Evolutionary conservation across 2,329 filamentous ascomycete species (phyloP).

Genomic region (Talaromyces sp.): DNA sequence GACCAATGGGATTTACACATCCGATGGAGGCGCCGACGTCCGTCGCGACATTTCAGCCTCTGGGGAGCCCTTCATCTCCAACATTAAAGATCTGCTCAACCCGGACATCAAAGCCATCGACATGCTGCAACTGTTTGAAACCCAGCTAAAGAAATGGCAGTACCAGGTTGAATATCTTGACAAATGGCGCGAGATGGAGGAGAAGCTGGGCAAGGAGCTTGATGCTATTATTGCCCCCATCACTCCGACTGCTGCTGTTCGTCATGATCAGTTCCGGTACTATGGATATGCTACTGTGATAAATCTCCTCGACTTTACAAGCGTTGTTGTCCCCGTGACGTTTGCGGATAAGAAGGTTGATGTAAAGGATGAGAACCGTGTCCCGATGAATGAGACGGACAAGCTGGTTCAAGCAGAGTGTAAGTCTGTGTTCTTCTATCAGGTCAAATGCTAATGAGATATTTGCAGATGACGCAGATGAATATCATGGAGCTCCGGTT

Average conservation of each 20-base stretch:
- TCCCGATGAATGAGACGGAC: constrained; percentile 8
- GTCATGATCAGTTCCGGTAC: constrained; percentile 34
- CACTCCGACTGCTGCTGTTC: constrained; percentile 32
- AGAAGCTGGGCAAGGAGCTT: constrained; percentile 18
- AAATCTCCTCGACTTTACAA: background rate
- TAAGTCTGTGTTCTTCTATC: background rate
- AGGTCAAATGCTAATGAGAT: background rate
- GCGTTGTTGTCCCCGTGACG: background rate
- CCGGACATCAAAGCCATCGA: constrained; percentile 16
- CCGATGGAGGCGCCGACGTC: constrained; percentile 18
- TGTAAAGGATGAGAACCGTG: background rate
- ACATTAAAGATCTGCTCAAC: constrained; percentile 24
- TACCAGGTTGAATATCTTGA: constrained; percentile 31
- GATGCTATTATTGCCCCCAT: constrained; percentile 38
- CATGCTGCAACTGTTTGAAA: constrained; percentile 22
- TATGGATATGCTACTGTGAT: constrained; percentile 15
- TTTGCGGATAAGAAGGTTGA: background rate
- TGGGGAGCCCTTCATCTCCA: constrained; percentile 35
- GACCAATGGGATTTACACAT: background rate
- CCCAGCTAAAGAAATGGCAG: constrained; percentile 29
- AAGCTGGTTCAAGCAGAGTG: constrained; percentile 16
- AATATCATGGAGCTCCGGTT: constrained; percentile 7
- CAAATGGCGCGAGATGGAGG: constrained; percentile 20
- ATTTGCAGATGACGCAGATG: constrained; percentile 12
- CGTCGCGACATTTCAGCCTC: constrained; percentile 21